Evolutionary conservation across 2,329 filamentous ascomycete species (phyloP).

Genomic region (Acrocalymma vagum): DNA sequence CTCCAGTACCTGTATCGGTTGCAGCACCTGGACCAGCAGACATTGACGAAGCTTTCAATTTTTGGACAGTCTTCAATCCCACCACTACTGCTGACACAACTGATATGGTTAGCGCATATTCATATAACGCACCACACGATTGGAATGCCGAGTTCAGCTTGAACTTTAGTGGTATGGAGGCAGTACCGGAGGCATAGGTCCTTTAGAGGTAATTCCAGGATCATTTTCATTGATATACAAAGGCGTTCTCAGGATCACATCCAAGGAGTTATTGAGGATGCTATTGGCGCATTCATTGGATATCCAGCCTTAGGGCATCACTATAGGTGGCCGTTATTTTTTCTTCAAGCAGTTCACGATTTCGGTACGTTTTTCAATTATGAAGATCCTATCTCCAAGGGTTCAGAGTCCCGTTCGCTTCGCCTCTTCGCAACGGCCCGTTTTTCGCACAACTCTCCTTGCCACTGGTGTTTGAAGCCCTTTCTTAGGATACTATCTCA

Average conservation of each 20-base stretch:
- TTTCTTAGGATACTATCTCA: not conserved
- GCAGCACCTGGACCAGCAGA: slow-evolving; percentile 17
- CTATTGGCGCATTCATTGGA: too few species aligned
- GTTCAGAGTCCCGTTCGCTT: too few species aligned
- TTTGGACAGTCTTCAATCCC: slow-evolving; percentile 40
- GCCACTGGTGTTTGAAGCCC: not conserved
- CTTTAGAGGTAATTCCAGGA: too few species aligned
- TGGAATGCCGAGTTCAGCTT: slow-evolving; percentile 45
- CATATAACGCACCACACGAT: slow-evolving; percentile 36
- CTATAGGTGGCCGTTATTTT: too few species aligned
- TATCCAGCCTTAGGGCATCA: too few species aligned
- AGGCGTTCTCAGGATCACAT: too few species aligned
- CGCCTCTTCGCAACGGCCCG: too few species aligned
- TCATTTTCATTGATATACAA: slow-evolving; percentile 2
- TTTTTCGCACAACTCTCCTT: too few species aligned
- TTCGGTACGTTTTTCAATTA: too few species aligned
- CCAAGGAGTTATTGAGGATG: too few species aligned
- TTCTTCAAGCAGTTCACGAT: too few species aligned
- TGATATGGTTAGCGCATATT: slow-evolving; percentile 26
- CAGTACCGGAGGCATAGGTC: slow-evolving; percentile 17
- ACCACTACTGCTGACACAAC: slow-evolving; percentile 28
- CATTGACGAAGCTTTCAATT: slow-evolving; percentile 36
- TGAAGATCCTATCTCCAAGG: too few species aligned
- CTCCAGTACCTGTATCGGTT: not conserved
- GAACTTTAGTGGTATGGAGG: slow-evolving; percentile 30